These are phyloP conservation scores for Erythrobasidium yunnanense DNA, from an alignment of 768 basidiomycete species.

Conservation along the genomic window DNA sequence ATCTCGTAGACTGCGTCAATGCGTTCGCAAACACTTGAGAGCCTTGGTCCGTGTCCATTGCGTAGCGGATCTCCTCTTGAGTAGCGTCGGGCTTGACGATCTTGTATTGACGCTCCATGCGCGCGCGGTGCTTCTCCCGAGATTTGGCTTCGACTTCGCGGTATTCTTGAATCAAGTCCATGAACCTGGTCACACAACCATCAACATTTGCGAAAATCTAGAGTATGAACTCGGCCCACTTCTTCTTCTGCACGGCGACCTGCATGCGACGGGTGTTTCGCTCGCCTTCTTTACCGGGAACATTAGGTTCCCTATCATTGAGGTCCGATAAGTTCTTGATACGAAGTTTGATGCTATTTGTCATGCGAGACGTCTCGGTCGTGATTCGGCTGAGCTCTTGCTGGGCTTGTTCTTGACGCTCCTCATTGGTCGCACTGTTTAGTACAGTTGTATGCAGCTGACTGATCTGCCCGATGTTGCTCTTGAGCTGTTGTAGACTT, in stretches of 20 bases:
- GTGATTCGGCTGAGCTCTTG: slow-evolving; percentile 25
- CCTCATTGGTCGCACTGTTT: slow-evolving; percentile 36
- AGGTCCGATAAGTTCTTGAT: slow-evolving; percentile 43
- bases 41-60: slow-evolving; percentile 30
- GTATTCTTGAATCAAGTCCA: slow-evolving; percentile 45
- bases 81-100: slow-evolving; percentile 42
- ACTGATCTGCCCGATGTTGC: slow-evolving; percentile 36
- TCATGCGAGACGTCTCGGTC: slow-evolving; percentile 37
- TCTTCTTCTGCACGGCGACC: slow-evolving; percentile 22
- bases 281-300: slow-evolving; percentile 16
- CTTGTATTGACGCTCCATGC: slow-evolving; percentile 47
- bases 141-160: slow-evolving; percentile 46
- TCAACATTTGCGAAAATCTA: not conserved
- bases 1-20: slow-evolving; percentile 19
- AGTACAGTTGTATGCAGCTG: slow-evolving; percentile 40
- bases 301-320: slow-evolving; percentile 40
- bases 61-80: slow-evolving; percentile 35
- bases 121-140: slow-evolving; percentile 45
- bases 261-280: slow-evolving; percentile 15
- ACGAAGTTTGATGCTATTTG: slow-evolving; percentile 43
- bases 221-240: not conserved
- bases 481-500: slow-evolving; percentile 31
- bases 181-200: slow-evolving; percentile 39
- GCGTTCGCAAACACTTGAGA: slow-evolving; percentile 22
- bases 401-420: slow-evolving; percentile 33